phyloP scores from a whole-genome alignment of 169 alveolate species.

The Plasmodium knowlesi region DNA sequence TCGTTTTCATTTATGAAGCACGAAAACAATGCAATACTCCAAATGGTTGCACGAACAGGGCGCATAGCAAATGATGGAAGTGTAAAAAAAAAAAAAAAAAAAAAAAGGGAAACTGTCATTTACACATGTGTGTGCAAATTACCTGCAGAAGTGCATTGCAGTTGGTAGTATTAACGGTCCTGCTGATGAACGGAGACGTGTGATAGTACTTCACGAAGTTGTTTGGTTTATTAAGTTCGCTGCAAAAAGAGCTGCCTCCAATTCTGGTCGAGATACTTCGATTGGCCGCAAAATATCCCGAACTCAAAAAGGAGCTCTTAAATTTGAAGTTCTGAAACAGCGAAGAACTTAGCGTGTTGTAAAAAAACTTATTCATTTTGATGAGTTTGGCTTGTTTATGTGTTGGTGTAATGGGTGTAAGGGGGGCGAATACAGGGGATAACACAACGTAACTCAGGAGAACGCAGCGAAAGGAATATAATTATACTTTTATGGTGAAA shows the following conservation, averaged over 20 bases:
- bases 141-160: conserved; percentile 34
- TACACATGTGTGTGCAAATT: neutral
- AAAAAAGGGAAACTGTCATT: neutral
- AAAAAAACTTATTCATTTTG: conserved; percentile 69
- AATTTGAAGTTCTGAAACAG: conserved; percentile 69
- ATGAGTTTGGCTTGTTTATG: neutral
- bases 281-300: conserved; percentile 40
- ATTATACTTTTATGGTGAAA: neutral
- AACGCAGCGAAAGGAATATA: neutral
- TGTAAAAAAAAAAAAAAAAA: no score
- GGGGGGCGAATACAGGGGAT: neutral
- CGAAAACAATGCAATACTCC: neutral
- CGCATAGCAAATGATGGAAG: neutral
- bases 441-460: neutral
- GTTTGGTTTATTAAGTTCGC: conserved; percentile 13
- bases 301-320: conserved; percentile 58
- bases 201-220: conserved; percentile 28
- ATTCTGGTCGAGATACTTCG: conserved; percentile 29
- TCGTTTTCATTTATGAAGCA: neutral
- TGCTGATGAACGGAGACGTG: conserved; percentile 73
- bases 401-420: neutral
- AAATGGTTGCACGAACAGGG: neutral
- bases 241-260: neutral
- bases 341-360: conserved; percentile 55
- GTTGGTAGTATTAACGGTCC: conserved; percentile 34